Evolutionary conservation across 1,284 basidiomycete species (phyloP).

Genomic region (Mycena sp.): DNA sequence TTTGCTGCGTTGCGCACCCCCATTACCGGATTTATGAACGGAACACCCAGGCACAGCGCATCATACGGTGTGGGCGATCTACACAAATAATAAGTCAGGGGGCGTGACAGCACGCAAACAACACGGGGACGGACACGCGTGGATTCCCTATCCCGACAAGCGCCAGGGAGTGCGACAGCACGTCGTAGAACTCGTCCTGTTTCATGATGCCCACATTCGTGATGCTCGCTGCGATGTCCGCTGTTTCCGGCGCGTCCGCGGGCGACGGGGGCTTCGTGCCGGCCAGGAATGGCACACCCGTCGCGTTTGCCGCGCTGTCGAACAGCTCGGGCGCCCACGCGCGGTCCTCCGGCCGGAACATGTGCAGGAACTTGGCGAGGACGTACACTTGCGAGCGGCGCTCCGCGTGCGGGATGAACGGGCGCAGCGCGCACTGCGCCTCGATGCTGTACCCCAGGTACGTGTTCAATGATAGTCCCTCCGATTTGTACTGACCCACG

Average conservation of each 20-base stretch:
- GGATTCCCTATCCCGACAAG: constrained; percentile 25
- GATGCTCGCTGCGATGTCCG: constrained; percentile 2
- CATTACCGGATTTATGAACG: constrained; percentile 50
- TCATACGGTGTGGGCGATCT: constrained; percentile 47
- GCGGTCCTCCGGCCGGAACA: constrained; percentile 31
- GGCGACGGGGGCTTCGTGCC: not conserved
- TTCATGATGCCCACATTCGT: constrained; percentile 10
- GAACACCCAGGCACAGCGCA: constrained; percentile 51
- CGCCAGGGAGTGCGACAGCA: constrained; percentile 20
- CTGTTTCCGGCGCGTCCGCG: not conserved
- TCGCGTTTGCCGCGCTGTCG: constrained; percentile 14
- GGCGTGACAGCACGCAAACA: not conserved
- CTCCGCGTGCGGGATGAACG: constrained; percentile 32
- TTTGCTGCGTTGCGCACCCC: constrained; percentile 35
- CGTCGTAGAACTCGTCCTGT: constrained; percentile 3
- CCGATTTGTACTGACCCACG: not conserved
- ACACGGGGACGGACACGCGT: too few relatives aligned
- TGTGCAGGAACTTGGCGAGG: constrained; percentile 43
- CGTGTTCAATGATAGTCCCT: constrained; percentile 35
- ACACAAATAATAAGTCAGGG: too few relatives aligned
- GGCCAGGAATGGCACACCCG: not conserved
- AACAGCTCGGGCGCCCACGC: constrained; percentile 29
- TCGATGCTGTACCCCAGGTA: constrained; percentile 50
- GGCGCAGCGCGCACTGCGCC: constrained; percentile 38
- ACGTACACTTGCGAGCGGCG: constrained; percentile 43